These are phyloP conservation scores for Neonectria sp. DNA, from an alignment of 2,329 filamentous ascomycete genomes.

Conservation along the genomic window DNA sequence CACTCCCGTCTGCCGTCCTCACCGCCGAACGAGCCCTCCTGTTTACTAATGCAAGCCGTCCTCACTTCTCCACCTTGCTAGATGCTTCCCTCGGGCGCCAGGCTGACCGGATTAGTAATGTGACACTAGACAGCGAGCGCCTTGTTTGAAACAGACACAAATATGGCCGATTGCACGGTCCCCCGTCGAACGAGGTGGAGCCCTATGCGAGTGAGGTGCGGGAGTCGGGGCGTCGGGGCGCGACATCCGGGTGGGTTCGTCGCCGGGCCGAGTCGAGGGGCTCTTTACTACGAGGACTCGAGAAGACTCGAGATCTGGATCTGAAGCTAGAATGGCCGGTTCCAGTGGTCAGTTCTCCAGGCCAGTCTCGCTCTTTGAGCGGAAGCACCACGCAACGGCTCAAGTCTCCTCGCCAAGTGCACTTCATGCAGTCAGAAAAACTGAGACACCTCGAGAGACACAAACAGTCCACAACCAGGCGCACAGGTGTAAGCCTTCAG, in stretches of 20 bases:
- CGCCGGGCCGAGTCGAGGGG: not conserved
- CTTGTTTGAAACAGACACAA: not conserved
- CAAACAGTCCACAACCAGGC: not conserved
- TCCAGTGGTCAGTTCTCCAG: too few relatives aligned
- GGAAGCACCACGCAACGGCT: not conserved
- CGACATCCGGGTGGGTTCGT: conserved; percentile 17
- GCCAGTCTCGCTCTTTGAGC: not conserved
- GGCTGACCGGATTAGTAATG: conserved; percentile 37
- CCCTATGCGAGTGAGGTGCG: conserved; percentile 1
- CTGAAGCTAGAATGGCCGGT: too few relatives aligned
- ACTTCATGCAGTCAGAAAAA: not conserved
- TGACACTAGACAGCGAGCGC: not conserved
- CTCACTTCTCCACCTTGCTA: conserved; percentile 19
- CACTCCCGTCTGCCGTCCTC: conserved; percentile 11
- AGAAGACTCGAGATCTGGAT: not conserved
- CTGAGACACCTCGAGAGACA: not conserved
- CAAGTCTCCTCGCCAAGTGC: not conserved
- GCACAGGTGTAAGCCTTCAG: not conserved
- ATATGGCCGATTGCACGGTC: not conserved
- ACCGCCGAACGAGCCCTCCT: conserved; percentile 26
- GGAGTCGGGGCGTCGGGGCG: conserved; percentile 17
- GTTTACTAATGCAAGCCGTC: conserved; percentile 29
- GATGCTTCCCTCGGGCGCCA: conserved; percentile 27
- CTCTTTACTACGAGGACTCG: not conserved
- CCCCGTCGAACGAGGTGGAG: not conserved